phyloP scores from a whole-genome alignment of 78 protist genomes.

The Isochrysis galbana region DNA sequence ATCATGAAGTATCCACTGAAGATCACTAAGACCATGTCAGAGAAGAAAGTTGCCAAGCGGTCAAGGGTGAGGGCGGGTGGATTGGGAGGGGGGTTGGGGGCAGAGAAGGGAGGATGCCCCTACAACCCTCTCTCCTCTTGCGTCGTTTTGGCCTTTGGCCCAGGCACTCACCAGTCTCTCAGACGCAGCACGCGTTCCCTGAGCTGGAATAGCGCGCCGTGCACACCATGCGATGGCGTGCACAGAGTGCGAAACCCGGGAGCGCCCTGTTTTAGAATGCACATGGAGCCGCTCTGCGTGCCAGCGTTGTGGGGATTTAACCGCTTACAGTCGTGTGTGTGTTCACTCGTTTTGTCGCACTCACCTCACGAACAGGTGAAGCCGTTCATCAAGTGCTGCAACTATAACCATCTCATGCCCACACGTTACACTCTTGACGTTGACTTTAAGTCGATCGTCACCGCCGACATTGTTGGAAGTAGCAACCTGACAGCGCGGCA shows the following conservation, averaged over 20 bases:
- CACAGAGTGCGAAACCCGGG: too few species aligned
- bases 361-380: constrained; percentile 3
- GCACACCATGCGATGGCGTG: too few species aligned
- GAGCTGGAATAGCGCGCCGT: too few species aligned
- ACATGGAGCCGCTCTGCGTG: too few species aligned
- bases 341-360: neutral
- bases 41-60: constrained; percentile 78
- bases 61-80: constrained; percentile 62
- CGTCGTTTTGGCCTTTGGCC: neutral
- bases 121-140: neutral
- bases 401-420: constrained; percentile 98
- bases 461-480: constrained; percentile 39
- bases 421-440: constrained; percentile 74
- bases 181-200: too few species aligned
- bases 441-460: constrained; percentile 49
- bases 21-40: constrained; percentile 80
- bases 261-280: neutral
- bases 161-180: neutral
- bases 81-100: too few species aligned
- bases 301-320: too few species aligned
- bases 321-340: too few species aligned
- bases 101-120: too few species aligned
- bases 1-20: constrained; percentile 85
- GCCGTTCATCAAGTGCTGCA: constrained; percentile 94
- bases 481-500: constrained; percentile 35